Base-by-base conservation (phyloP, 2,329 filamentous ascomycete species). In the Drechslerella stenobrocha region DNA sequence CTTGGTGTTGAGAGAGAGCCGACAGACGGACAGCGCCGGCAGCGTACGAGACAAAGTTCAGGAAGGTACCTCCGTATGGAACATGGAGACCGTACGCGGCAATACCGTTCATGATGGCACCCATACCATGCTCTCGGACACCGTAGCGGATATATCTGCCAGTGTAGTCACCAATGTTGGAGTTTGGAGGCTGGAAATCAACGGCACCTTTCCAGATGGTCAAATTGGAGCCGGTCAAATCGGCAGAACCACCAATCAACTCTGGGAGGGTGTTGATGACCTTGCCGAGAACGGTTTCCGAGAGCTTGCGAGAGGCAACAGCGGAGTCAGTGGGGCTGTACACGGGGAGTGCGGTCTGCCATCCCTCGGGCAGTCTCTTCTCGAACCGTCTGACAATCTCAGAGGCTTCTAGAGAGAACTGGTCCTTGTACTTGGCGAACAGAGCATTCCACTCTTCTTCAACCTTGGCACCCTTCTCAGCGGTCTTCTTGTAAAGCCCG, bases 1-100 rank as follows among this genome's bases (percentile, higher is more conserved):
- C 83, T 75, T 92, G 92, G 77, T 91, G 83, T 79, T 89, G 91
- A 46, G 91, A 95, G 73, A 98, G 84, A 37, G 93, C 86, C 34
- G 91, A 96, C 70, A 98, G 86, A 80, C 93, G 92, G 77, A 97
- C 87, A 75, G 93, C 87, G 79, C 93, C 93, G 72, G 93, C 90
- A 73, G 89, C 92, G 78, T 98, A 98, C 23, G 92, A 97, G 73
- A 97, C 90, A 79, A 98, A 98, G 87, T 97, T 98, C 74, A 98
- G 83, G 87, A 98, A 98, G 75, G 93, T 97, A 80, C 93, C 93
- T 73, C 86, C 86, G 74, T 91, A 95, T 73, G 93, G 93, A 76
- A 96, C 82, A 48, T 65, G 64, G 75, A 90, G 95, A 74, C 93
- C 93, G 79, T 97, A 98, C 71, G 91, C 93, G 71, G 90, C 85